Conservation (phyloP, 2,329 filamentous ascomycete genomes). For the Pseudonectria foliicola region DNA sequence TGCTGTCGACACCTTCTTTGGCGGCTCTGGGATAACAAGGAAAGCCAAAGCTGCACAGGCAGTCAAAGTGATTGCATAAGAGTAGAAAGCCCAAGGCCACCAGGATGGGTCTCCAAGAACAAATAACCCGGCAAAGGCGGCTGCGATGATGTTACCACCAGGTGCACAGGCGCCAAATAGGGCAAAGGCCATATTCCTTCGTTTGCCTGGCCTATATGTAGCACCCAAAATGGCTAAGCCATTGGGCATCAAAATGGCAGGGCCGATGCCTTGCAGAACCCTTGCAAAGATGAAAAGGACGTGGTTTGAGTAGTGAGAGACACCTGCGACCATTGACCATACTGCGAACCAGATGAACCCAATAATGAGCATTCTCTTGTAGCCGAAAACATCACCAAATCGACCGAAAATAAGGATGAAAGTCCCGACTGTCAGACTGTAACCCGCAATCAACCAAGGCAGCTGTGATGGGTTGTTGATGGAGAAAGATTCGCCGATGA, state of each 20-base stretch:
- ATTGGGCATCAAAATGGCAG: slow-evolving; percentile 57
- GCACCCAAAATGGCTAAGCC: slow-evolving; percentile 54
- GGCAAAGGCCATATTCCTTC: slow-evolving; percentile 54
- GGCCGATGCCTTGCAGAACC: slow-evolving; percentile 53
- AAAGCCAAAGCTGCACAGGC: slow-evolving; percentile 24
- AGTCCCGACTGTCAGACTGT: slow-evolving; percentile 46
- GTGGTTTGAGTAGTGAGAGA: slow-evolving; percentile 30
- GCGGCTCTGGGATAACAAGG: slow-evolving; percentile 29
- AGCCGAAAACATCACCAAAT: slow-evolving; percentile 50
- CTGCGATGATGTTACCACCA: slow-evolving; percentile 37
- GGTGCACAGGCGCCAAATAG: slow-evolving; percentile 41
- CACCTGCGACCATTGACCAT: slow-evolving; percentile 44
- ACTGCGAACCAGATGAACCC: slow-evolving; percentile 49
- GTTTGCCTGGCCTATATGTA: slow-evolving; percentile 47
- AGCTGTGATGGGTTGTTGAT: slow-evolving; percentile 14
- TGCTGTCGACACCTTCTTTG: slow-evolving; percentile 8
- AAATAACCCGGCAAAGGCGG: slow-evolving; percentile 33
- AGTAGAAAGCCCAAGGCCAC: slow-evolving; percentile 45
- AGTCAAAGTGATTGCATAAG: slow-evolving; percentile 28
- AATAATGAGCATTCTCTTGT: slow-evolving; percentile 45
- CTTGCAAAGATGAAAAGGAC: slow-evolving; percentile 45
- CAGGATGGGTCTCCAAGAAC: slow-evolving; percentile 24
- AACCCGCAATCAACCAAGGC: slow-evolving; percentile 50
- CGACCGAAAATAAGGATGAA: slow-evolving; percentile 52
- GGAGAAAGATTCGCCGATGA: slow-evolving; percentile 15